Conservation (phyloP, 2,329 filamentous ascomycete genomes). For the Blumeriella jaapii region DNA sequence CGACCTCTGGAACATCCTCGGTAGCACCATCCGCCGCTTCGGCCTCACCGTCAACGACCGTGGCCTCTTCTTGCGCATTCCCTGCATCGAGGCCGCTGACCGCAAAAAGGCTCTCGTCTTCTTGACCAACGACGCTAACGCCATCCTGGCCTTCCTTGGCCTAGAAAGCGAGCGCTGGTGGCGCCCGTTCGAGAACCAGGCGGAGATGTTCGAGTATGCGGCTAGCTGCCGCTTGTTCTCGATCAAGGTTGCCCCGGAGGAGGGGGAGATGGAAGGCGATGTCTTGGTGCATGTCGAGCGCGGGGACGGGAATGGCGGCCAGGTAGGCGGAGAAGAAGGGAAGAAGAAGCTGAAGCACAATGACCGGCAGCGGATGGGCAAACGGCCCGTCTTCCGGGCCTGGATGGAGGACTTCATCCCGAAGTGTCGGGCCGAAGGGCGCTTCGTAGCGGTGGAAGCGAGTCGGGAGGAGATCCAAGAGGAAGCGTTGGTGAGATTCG, state of each 20-base stretch:
- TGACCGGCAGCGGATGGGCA: conserved; percentile 43
- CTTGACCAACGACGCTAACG: conserved; percentile 44
- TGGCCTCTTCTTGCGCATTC: conserved; percentile 53
- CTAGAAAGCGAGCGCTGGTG: conserved; percentile 41
- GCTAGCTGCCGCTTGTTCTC: conserved; percentile 47
- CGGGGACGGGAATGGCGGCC: conserved; percentile 10
- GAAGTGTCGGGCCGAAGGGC: conserved; percentile 31
- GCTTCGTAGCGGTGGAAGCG: conserved; percentile 18
- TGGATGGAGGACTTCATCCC: conserved; percentile 58
- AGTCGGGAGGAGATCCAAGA: conserved; percentile 37
- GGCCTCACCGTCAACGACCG: conserved; percentile 55
- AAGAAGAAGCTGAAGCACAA: conserved; percentile 36
- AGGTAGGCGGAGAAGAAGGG: conserved; percentile 26
- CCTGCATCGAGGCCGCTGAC: conserved; percentile 52
- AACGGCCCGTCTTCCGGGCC: conserved; percentile 43
- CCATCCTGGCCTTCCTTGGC: conserved; percentile 51
- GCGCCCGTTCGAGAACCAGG: conserved; percentile 39
- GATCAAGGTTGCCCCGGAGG: conserved; percentile 28
- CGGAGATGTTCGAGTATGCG: conserved; percentile 52
- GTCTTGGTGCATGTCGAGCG: conserved; percentile 9
- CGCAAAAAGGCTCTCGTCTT: conserved; percentile 43
- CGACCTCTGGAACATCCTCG: conserved; percentile 58
- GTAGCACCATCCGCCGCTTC: conserved; percentile 48
- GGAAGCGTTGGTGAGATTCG: conserved; percentile 43
- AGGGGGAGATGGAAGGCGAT: conserved; percentile 9